Conservation (phyloP, 2,329 filamentous ascomycete genomes). For the Epichloe coenophiala region DNA sequence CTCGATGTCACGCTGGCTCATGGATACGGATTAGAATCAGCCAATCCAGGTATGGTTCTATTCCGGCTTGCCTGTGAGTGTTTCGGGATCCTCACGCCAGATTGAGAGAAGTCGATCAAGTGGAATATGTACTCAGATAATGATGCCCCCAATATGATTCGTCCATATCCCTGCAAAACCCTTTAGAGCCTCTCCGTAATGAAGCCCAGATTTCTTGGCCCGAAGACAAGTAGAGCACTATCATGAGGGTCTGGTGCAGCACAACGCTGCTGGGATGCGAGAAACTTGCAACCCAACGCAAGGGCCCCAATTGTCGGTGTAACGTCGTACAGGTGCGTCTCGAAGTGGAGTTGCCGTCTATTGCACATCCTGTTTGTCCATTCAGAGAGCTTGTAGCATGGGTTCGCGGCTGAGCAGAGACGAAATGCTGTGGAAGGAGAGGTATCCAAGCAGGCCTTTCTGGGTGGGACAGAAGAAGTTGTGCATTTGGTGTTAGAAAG, state of each 20-base stretch:
- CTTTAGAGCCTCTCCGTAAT: not conserved
- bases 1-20: too few species aligned
- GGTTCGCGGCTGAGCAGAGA: constrained; percentile 9
- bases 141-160: not conserved
- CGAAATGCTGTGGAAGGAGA: constrained; percentile 9
- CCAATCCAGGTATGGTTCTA: too few species aligned
- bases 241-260: not conserved
- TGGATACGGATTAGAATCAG: too few species aligned
- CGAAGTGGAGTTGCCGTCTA: not conserved
- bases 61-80: too few species aligned
- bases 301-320: constrained; percentile 4
- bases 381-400: constrained; percentile 1
- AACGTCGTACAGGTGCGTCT: constrained; percentile 2
- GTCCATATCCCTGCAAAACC: not conserved
- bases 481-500: not conserved
- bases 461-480: not conserved
- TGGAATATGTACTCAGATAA: not conserved
- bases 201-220: not conserved
- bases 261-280: not conserved
- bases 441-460: not conserved
- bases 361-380: constrained; percentile 3
- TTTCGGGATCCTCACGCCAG: too few species aligned
- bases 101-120: too few species aligned
- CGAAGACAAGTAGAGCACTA: not conserved
- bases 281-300: not conserved